phyloP scores from a whole-genome alignment of 2,329 filamentous ascomycete species.

The Colletotrichum viniferum region DNA sequence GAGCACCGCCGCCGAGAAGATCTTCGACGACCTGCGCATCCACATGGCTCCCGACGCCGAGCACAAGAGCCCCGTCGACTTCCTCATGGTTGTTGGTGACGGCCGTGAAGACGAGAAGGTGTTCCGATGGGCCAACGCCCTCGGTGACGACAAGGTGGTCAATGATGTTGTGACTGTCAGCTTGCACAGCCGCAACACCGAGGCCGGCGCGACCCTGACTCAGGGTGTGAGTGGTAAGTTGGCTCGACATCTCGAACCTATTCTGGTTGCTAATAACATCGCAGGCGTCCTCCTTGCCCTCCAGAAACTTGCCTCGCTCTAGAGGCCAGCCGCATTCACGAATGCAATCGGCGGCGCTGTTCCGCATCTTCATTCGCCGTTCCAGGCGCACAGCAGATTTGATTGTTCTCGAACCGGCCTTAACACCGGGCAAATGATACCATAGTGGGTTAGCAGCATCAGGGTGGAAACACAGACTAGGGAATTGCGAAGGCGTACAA shows the following conservation, averaged over 20 bases:
- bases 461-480: background rate
- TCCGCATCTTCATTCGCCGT: background rate
- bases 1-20: constrained; percentile 76
- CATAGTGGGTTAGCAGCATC: constrained; percentile 13
- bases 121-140: constrained; percentile 89
- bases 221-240: constrained; percentile 87
- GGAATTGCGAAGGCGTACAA: constrained; percentile 16
- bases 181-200: constrained; percentile 84
- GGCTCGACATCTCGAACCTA: background rate
- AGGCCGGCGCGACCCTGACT: constrained; percentile 82
- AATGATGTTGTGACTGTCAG: constrained; percentile 83
- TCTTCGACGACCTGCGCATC: constrained; percentile 65
- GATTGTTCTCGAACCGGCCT: constrained; percentile 9
- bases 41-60: constrained; percentile 36
- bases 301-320: constrained; percentile 39
- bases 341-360: background rate
- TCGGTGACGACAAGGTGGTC: constrained; percentile 63
- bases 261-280: background rate
- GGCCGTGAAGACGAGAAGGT: constrained; percentile 93
- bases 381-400: background rate
- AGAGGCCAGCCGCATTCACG: background rate
- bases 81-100: constrained; percentile 88
- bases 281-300: constrained; percentile 49
- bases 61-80: constrained; percentile 67
- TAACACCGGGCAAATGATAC: constrained; percentile 19